Evolutionary conservation across 441 rosid genomes (phyloP).

Genomic region (Theobroma grandiflorum): DNA sequence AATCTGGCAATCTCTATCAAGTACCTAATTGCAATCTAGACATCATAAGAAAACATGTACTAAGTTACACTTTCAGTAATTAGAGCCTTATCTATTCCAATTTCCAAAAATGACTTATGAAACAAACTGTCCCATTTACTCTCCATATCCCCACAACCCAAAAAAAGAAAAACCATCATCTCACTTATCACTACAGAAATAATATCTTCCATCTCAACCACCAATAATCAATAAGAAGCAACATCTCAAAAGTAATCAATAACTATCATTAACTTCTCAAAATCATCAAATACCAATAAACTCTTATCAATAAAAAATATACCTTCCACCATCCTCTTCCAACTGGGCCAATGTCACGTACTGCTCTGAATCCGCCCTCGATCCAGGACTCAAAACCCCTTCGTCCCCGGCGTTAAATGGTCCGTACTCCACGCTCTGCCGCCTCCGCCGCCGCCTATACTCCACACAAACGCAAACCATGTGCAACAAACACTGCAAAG

Average conservation of each 20-base stretch:
- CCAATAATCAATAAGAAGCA: neutral
- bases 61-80: neutral
- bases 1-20: neutral
- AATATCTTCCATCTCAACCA: neutral
- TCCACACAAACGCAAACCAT: conserved; percentile 85
- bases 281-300: conserved; percentile 8
- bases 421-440: conserved; percentile 32
- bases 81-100: neutral
- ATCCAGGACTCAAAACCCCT: conserved; percentile 55
- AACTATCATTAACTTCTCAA: neutral
- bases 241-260: neutral
- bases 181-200: neutral
- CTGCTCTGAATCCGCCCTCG: conserved; percentile 64
- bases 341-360: conserved; percentile 66
- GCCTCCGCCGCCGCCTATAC: conserved; percentile 73
- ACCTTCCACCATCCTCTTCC: conserved; percentile 76
- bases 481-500: conserved; percentile 83
- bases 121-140: neutral
- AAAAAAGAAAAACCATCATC: neutral
- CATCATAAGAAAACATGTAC: neutral
- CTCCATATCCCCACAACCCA: neutral
- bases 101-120: neutral
- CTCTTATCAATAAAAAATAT: conserved; percentile 15
- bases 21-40: conserved; percentile 9
- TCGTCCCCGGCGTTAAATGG: conserved; percentile 45